Base-by-base conservation (phyloP, 345 rosid genomes). In the Diplotaxis tenuifolia region DNA sequence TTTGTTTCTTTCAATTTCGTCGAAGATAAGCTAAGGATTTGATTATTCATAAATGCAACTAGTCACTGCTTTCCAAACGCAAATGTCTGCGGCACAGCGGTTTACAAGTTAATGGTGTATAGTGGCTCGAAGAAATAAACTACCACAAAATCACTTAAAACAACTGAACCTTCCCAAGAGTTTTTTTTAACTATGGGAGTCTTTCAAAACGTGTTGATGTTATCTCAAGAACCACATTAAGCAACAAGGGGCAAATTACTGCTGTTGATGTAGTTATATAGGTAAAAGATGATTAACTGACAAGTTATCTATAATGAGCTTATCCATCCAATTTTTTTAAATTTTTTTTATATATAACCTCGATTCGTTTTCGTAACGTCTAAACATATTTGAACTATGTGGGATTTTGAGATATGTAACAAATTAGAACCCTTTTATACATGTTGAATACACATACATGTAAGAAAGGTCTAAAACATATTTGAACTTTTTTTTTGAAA, bases 231-330 rank as follows among this genome's bases (percentile, higher is more conserved):
- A 4, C 52, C 52, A 45, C 52, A 45, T 27, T 60, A 54, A 19
- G 14, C 21, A 50, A 73, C 45, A 28, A 12, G 0, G 5, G n/a
- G 28, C 28, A 25, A 40, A 42, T 55, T 34, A 31, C 9, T 23
- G 0, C 10, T 56, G 65, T 73, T 66, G 70, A 54, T 54, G 31
- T 40, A 27, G 70, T 42, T 20, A 49, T 11, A 15, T 74, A 22
- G 53, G 66, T 74, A 36, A 16, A 36, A 16, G 55, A 59, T 67
- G 68, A 66, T 32, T 53, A 54, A 22, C 36, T 25, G 63, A 53
- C 68, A 14, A 4, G 45, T 50, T 23, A 75, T 34, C 56, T 36
- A 59, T 67, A 25, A 32, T 32, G 60, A 74, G 23, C 40, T 67
- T 49, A 59, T 59, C 78, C 45, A 34, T 25, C n/a, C 28, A 38